Base-by-base conservation (phyloP, 1,284 basidiomycete genomes). In the Ustilago lituana region DNA sequence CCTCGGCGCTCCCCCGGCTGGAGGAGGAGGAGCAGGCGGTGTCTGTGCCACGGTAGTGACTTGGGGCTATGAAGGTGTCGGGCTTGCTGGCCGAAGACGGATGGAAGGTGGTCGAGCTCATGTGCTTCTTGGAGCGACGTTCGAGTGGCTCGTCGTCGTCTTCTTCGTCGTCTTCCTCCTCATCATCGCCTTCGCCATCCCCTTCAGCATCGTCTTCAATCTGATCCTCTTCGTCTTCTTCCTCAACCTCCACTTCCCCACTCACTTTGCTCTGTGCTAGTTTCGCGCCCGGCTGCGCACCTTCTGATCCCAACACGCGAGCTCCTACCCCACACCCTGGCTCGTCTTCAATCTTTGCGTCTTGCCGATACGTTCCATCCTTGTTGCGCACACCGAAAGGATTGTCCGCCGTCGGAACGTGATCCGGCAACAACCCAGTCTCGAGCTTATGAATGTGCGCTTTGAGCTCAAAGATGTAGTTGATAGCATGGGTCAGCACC, bases 391-490 rank as follows among this genome's bases (percentile, higher is more conserved):
- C 46, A 12, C 59, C 63, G 23, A 67, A 72, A 0, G 63, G 59
- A 48, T 66, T 60, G 14, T 72, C 60, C n/a, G 59, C 73, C n/a
- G 56, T 69, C 14, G 62, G 60, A 19, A 73, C 48, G 20, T 60
- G 48, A 14, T 56, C 53, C 0, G 62, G 66, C 22, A 7, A 23
- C 10, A 15, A 14, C 0, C 72, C 71, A 9, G 66, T 76, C 27
- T 78, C 65, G n/a, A 78, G 50, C 50, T 63, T 58, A 8, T 71
- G 40, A 20, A 78, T 78, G 20, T 65, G 36, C 0, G 64, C 73
- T 36, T 78, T 74, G 38, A 78, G 56, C 40, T 77, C 59, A 46
- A 77, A 77, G 47, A 78, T 78, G 52, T 77, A 76, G 39, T 78
- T 74, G 58, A 78, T 77, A 5, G 77, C 70, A 57, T 77, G 74